These are phyloP conservation scores for Quercus alba DNA, from an alignment of 306 rosid species.

Conservation along the genomic window DNA sequence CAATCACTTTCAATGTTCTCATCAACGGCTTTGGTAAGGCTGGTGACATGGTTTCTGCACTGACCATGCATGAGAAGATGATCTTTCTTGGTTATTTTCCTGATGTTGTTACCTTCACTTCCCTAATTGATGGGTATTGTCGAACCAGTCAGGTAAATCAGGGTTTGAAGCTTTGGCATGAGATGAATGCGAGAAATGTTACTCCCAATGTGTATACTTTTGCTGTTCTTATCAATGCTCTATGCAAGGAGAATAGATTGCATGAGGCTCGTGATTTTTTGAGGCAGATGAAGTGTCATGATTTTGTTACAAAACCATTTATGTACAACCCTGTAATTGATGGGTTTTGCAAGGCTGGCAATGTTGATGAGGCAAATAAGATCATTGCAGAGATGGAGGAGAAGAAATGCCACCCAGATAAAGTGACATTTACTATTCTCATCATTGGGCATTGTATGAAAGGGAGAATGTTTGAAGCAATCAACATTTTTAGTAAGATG, in stretches of 20 bases:
- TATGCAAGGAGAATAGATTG: constrained; percentile 70
- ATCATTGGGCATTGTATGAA: constrained; percentile 88
- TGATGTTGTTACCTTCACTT: constrained; percentile 68
- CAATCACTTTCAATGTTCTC: constrained; percentile 58
- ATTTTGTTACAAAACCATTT: constrained; percentile 55
- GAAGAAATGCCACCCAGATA: constrained; percentile 68
- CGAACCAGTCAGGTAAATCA: constrained; percentile 50
- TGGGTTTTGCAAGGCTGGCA: constrained; percentile 82
- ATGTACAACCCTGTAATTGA: constrained; percentile 79
- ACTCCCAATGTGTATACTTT: constrained; percentile 59
- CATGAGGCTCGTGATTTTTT: constrained; percentile 61
- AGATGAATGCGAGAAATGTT: constrained; percentile 55
- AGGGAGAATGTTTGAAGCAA: constrained; percentile 72
- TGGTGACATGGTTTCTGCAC: constrained; percentile 59
- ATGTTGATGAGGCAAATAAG: constrained; percentile 71
- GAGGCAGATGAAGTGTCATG: constrained; percentile 45
- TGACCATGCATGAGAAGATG: constrained; percentile 54
- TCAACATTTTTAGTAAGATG: constrained; percentile 70
- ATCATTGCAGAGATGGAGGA: constrained; percentile 74
- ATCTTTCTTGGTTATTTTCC: constrained; percentile 46
- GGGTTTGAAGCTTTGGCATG: constrained; percentile 65
- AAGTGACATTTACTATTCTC: constrained; percentile 79
- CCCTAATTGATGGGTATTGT: constrained; percentile 71
- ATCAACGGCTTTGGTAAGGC: constrained; percentile 70
- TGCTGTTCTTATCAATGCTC: constrained; percentile 66